These are phyloP conservation scores for Biscogniauxia sp. DNA, from an alignment of 2,329 filamentous ascomycete genomes.

Conservation along the genomic window DNA sequence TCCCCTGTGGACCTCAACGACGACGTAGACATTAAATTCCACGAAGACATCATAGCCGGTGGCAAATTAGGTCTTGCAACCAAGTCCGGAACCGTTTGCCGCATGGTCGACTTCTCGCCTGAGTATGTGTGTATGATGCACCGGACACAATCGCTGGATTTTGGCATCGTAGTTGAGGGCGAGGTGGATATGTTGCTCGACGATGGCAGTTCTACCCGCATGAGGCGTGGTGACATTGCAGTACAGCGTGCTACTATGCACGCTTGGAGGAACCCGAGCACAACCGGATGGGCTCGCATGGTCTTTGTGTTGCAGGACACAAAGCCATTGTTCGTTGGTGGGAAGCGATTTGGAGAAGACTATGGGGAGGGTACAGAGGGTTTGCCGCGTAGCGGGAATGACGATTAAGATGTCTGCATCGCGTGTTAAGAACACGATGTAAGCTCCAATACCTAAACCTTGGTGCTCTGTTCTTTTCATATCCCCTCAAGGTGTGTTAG, in stretches of 20 bases:
- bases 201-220: constrained; percentile 44
- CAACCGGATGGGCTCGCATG: constrained; percentile 28
- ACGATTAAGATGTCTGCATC: constrained; percentile 10
- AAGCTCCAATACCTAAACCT: too few species aligned
- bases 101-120: constrained; percentile 48
- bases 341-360: constrained; percentile 29
- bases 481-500: too few species aligned
- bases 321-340: constrained; percentile 26
- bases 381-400: constrained; percentile 26
- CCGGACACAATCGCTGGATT: constrained; percentile 53
- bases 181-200: constrained; percentile 51
- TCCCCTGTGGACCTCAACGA: constrained; percentile 39
- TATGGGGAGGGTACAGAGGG: constrained; percentile 25
- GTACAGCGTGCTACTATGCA: constrained; percentile 57
- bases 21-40: constrained; percentile 39
- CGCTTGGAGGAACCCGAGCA: constrained; percentile 48
- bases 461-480: too few species aligned
- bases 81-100: constrained; percentile 36
- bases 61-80: constrained; percentile 40
- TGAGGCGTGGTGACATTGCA: constrained; percentile 52
- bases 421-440: too few species aligned
- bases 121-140: constrained; percentile 46
- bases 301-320: constrained; percentile 39
- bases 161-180: constrained; percentile 54
- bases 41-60: constrained; percentile 32